Percentiles rank a stretch among this genome's conserved stretches.
phyloP scores from a whole-genome alignment of 139 green algal species.

The Chloropicon primus region DNA sequence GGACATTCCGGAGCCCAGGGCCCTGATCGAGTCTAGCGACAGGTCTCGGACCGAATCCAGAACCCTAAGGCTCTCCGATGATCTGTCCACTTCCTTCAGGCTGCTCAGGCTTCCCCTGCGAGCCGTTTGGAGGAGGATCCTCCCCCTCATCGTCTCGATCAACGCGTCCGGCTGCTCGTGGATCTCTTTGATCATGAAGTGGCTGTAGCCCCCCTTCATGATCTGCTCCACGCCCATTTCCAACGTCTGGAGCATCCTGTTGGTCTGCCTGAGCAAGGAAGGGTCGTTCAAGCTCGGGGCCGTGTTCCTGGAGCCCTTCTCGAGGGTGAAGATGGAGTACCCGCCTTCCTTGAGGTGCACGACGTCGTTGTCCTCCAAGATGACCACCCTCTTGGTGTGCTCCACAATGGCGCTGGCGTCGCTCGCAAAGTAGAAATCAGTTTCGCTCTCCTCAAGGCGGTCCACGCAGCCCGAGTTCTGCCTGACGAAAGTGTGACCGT shows the following conservation, averaged over 20 bases:
- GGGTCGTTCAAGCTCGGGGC: too few relatives aligned
- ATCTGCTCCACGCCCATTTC: slow-evolving; percentile 90
- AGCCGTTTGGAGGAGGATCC: too few relatives aligned
- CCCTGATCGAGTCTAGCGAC: too few relatives aligned
- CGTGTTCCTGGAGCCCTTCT: too few relatives aligned
- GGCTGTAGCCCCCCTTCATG: slow-evolving; percentile 92
- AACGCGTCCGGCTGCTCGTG: slow-evolving; percentile 80
- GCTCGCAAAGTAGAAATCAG: slow-evolving; percentile 88
- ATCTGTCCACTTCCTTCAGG: too few relatives aligned
- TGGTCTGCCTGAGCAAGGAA: too few relatives aligned
- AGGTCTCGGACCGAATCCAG: too few relatives aligned
- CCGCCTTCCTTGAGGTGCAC: slow-evolving; percentile 51
- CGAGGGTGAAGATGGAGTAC: slow-evolving; percentile 23
- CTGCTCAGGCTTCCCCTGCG: too few relatives aligned
- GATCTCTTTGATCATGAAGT: slow-evolving; percentile 84
- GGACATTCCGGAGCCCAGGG: too few relatives aligned
- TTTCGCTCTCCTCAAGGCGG: not conserved
- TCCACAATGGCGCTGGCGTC: slow-evolving; percentile 91
- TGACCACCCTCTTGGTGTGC: slow-evolving; percentile 91
- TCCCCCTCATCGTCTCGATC: slow-evolving; percentile 32
- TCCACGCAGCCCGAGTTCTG: too few relatives aligned
- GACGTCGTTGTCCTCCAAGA: slow-evolving; percentile 93
- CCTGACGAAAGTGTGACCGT: too few relatives aligned
- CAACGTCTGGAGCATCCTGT: slow-evolving; percentile 66
- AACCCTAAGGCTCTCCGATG: not conserved